Evolutionary conservation across 768 basidiomycete genomes (phyloP).

Genomic region (Daedaleopsis sinensis): DNA sequence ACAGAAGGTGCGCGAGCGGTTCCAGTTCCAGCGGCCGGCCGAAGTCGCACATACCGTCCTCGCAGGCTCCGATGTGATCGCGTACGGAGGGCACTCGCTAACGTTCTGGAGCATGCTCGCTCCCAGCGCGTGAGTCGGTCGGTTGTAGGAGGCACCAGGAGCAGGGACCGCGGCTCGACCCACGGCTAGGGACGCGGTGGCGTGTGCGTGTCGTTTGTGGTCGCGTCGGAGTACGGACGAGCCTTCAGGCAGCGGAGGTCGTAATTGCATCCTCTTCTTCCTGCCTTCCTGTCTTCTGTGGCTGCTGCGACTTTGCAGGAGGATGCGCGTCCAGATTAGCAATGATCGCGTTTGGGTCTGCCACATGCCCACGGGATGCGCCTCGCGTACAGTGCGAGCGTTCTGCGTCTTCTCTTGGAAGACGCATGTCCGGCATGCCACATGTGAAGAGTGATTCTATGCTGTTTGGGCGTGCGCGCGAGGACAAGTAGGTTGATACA

Average conservation of each 20-base stretch:
- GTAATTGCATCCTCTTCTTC: background rate
- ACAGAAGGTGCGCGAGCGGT: conserved; percentile 41
- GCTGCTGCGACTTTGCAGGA: background rate
- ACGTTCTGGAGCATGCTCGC: conserved; percentile 35
- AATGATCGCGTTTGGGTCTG: conserved; percentile 6
- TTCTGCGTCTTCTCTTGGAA: conserved; percentile 13
- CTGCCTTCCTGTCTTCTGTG: conserved; percentile 1
- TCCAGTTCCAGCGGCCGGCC: conserved; percentile 35
- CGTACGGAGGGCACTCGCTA: conserved; percentile 43
- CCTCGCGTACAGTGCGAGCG: conserved; percentile 9
- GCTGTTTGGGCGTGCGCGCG: conserved; percentile 16
- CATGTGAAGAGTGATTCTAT: conserved; percentile 15
- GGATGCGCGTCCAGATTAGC: background rate
- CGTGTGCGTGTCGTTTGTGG: background rate
- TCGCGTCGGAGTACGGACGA: background rate
- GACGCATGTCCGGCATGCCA: conserved; percentile 18
- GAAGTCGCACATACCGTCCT: conserved; percentile 45
- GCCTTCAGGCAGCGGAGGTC: background rate
- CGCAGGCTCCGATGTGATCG: conserved; percentile 41
- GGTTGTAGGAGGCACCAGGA: background rate
- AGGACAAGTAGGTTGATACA: conserved; percentile 1
- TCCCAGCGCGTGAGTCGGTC: background rate
- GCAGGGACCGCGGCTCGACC: background rate
- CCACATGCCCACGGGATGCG: conserved; percentile 18
- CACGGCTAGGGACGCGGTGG: background rate